Base-by-base conservation (phyloP, 345 rosid species). In the Psidium guajava region DNA sequence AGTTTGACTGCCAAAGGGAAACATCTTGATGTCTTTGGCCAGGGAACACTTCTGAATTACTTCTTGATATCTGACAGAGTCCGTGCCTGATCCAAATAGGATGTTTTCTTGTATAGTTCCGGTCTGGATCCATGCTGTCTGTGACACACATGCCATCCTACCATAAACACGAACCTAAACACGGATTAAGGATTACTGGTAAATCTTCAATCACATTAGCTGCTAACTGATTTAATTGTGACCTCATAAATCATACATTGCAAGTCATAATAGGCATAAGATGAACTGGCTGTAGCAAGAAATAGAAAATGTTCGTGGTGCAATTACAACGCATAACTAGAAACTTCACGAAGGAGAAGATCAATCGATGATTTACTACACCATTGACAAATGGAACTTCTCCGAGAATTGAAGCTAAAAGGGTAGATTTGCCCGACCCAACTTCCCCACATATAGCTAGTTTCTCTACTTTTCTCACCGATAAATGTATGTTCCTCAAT, bases 381-480 rank as follows among this genome's bases (percentile, higher is more conserved):
- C 95, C 94, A 49, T 86, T 85, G 74, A 85, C 83, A 52, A 86
- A 86, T 54, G 94, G 92, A 88, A 89, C 92, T 91, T 93, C 94
- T 83, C 95, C 92, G 20, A 93, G 94, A 87, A 91, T 82, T 32
- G 91, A 87, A 24, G 92, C 90, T 84, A 92, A 90, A 85, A 92
- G 90, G 16, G 94, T 91, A 57, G 95, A 92, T 88, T 93, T 93
- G 12, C 95, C 93, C 7, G 95, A 91, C 42, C 95, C 94, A 54
- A 93, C 93, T 82, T 92, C 93, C 54, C 94, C 95, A 85, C 94
- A 93, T 50, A 91, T 88, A 2, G 95, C 94, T 18, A 93, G 86
- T 77, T 93, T 91, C 80, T 90, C 90, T 36, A 90, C 91, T 56
- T 52, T 83, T 86, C 81, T 87, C 51, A 88, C 90, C 3, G 52